phyloP scores from a whole-genome alignment of 495 filamentous ascomycete genomes.

The Poronia punctata region DNA sequence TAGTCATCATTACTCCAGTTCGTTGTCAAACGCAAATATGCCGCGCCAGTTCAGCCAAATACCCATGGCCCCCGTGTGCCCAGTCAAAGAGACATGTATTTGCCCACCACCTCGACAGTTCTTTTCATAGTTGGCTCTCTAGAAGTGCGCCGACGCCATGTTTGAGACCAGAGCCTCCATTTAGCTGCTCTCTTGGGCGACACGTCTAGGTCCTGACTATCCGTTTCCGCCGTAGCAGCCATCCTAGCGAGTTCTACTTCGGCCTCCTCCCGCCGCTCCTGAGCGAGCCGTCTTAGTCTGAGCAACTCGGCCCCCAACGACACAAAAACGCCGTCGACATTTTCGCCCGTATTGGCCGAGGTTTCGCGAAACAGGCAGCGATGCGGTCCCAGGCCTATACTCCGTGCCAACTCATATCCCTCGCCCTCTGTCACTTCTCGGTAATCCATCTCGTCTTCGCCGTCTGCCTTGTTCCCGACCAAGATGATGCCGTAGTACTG shows the following conservation, averaged over 20 bases:
- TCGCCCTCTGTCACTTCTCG: conserved; percentile 23
- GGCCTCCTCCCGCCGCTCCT: conserved; percentile 17
- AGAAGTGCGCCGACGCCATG: conserved; percentile 14
- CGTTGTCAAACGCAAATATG: no score
- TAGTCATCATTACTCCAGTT: no score
- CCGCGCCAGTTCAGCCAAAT: no score
- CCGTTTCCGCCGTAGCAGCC: conserved; percentile 1
- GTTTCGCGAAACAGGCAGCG: conserved; percentile 29
- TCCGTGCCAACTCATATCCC: conserved; percentile 19
- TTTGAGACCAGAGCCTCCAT: conserved; percentile 17
- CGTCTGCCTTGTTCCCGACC: conserved; percentile 32
- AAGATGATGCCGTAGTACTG: conserved; percentile 29
- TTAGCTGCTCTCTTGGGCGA: conserved; percentile 8
- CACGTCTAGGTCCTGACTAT: not conserved
- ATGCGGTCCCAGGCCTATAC: conserved; percentile 8
- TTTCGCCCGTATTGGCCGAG: conserved; percentile 32
- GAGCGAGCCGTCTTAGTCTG: conserved; percentile 13
- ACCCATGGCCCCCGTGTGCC: no score
- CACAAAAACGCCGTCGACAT: conserved; percentile 26
- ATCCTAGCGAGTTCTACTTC: conserved; percentile 6
- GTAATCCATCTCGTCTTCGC: conserved; percentile 11
- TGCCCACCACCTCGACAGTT: no score
- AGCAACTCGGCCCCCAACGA: conserved; percentile 26
- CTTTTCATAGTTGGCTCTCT: not conserved
- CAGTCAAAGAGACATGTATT: no score